Evolutionary conservation across 495 filamentous ascomycete genomes (phyloP).

Genomic region (Xylaria nigripes): DNA sequence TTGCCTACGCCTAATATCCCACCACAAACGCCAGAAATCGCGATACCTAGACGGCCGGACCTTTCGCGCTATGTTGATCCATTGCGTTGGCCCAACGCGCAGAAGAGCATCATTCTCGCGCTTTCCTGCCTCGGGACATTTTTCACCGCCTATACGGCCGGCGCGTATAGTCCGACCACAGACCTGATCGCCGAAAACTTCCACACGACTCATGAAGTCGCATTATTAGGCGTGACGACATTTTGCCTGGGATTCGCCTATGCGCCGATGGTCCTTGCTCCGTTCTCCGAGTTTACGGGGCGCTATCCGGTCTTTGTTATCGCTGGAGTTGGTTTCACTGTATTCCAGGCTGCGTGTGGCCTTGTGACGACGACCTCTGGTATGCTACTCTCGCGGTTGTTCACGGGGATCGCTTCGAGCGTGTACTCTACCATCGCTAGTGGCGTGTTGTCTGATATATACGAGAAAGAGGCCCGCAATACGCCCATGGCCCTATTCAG

Average conservation of each 20-base stretch:
- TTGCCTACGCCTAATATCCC: slow-evolving; percentile 51
- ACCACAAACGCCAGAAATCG: slow-evolving; percentile 22
- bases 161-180: slow-evolving; percentile 65
- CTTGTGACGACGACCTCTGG: slow-evolving; percentile 61
- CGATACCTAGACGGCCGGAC: slow-evolving; percentile 51
- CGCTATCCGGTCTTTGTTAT: slow-evolving; percentile 72
- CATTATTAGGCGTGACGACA: slow-evolving; percentile 68
- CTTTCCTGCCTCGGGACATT: slow-evolving; percentile 69
- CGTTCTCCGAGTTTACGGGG: slow-evolving; percentile 82
- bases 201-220: slow-evolving; percentile 53
- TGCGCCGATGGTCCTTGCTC: slow-evolving; percentile 85
- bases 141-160: slow-evolving; percentile 73
- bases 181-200: slow-evolving; percentile 55
- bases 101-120: slow-evolving; percentile 65
- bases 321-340: slow-evolving; percentile 57
- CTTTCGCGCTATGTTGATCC: slow-evolving; percentile 62
- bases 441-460: slow-evolving; percentile 85
- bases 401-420: slow-evolving; percentile 64
- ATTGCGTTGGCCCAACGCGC: slow-evolving; percentile 59
- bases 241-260: slow-evolving; percentile 79
- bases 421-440: slow-evolving; percentile 92
- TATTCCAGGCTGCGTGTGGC: slow-evolving; percentile 70
- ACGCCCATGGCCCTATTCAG: slow-evolving; percentile 86
- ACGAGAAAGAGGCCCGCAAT: slow-evolving; percentile 69
- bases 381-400: slow-evolving; percentile 68